A percentile compares a stretch with the other conserved stretches of the same genome.
Evolutionary conservation across 441 rosid species (phyloP).

Genomic region (Populus hybrid): DNA sequence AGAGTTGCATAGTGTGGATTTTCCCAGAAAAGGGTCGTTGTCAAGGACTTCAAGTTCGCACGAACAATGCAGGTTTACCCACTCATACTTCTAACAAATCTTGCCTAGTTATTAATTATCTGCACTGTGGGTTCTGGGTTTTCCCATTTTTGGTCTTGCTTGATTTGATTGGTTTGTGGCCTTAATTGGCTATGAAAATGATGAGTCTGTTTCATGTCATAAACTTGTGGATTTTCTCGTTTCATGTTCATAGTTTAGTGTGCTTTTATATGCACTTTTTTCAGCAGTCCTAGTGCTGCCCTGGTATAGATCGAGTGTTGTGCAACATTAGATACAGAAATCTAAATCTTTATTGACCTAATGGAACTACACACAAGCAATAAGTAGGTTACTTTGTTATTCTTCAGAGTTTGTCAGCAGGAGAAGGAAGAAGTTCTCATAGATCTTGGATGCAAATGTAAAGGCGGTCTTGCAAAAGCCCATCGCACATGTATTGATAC

Average conservation of each 20-base stretch:
- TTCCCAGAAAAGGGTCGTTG: constrained; percentile 47
- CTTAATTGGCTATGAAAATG: background rate
- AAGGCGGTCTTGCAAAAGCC: constrained; percentile 76
- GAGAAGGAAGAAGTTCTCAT: too few species aligned
- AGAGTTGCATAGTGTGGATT: constrained; percentile 27
- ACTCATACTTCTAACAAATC: background rate
- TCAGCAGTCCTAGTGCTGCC: background rate
- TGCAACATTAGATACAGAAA: background rate
- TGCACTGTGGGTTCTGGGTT: background rate
- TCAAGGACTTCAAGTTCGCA: constrained; percentile 54
- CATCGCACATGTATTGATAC: constrained; percentile 83
- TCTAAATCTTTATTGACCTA: background rate
- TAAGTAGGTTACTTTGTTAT: constrained; percentile 4
- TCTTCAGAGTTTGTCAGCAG: constrained; percentile 73
- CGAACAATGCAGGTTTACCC: constrained; percentile 66
- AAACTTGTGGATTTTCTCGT: background rate
- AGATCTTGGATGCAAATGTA: constrained; percentile 82
- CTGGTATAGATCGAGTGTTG: background rate
- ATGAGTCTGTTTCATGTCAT: background rate
- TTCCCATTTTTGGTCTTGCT: background rate
- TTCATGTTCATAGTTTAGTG: background rate
- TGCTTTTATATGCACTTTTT: background rate
- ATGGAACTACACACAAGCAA: background rate
- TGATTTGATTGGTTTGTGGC: background rate
- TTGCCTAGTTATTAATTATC: background rate